Evolutionary conservation across 202 grass and related monocot species (phyloP), one percentile per base, ranked within the genome.

Genomic region (Tripidium arundinaceum): DNA sequence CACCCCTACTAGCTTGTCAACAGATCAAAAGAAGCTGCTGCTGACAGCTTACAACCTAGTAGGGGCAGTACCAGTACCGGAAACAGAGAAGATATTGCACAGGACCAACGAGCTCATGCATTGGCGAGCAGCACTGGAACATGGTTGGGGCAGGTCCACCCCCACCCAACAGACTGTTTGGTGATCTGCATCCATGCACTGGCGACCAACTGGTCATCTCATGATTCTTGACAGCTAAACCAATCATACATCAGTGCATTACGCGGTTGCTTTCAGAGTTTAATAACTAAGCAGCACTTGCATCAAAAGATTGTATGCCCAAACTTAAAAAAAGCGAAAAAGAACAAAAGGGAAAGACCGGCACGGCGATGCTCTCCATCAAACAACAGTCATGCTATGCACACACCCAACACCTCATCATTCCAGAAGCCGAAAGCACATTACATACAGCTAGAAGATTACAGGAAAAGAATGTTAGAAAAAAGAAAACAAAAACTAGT

Each of bases 121-220:
- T 21, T 31, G 47, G 6, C 8, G 50, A 8, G 68, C 19, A 49
- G 25, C 74, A 78, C 74, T 47, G 21, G 73, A 81, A 74, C 87
- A 89, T 86, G 87, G 74, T 86, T 86, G 83, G 79, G 87, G 87
- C 59, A 79, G 68, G 39, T 62, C 83, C 79, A 86, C 84, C 71
- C n/a, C 68, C 83, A 86, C 80, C 81, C 68, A 89, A 82, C 87
- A 79, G 41, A 75, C 67, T 65, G 54, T 86, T 75, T 52, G 87
- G 74, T 79, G 79, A 83, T 71, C 77, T 49, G 74, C 86, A 79
- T 89, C 77, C 64, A 77, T 16, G 64, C 57, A 22, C 28, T 11
- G 75, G 66, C 84, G 45, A 62, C 75, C 62, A 29, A 86, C 39
- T 68, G 49, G 38, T 25, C 27, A 59, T 68, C 28, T 49, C 50